A percentile compares a stretch with the other conserved stretches of the same genome.
These are phyloP conservation scores for Cladochytrium replicatum DNA, from an alignment of 192 early-diverging fungal species.

Conservation along the genomic window DNA sequence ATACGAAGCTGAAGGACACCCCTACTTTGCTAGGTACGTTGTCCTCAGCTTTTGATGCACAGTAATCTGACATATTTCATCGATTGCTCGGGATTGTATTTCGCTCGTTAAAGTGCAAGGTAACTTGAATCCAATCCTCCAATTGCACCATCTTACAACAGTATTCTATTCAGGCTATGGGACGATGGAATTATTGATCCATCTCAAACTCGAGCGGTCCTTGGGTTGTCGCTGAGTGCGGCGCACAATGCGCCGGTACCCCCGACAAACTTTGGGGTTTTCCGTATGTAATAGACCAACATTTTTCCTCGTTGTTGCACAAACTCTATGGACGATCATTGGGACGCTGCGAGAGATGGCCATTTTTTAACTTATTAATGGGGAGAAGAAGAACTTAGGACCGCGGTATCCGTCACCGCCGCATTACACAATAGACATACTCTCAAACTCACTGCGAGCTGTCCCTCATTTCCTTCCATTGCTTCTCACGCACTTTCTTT, in stretches of 20 bases:
- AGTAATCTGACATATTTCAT: no score
- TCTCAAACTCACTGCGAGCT: no score
- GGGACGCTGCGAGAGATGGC: no score
- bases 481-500: slow-evolving; percentile 23
- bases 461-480: slow-evolving; percentile 20
- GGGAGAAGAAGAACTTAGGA: no score
- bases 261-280: slow-evolving; percentile 82
- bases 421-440: no score
- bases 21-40: slow-evolving; percentile 67
- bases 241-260: slow-evolving; percentile 60
- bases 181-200: slow-evolving; percentile 95
- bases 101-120: no score
- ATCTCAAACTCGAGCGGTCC: slow-evolving; percentile 71
- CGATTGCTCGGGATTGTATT: neutral
- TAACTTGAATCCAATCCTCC: neutral
- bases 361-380: no score
- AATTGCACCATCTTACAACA: no score
- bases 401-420: no score
- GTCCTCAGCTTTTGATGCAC: neutral
- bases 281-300: slow-evolving; percentile 84
- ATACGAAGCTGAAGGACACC: slow-evolving; percentile 91
- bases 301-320: no score
- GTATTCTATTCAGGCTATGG: slow-evolving; percentile 75
- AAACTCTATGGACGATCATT: no score
- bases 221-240: slow-evolving; percentile 76